Evolutionary conservation across 768 basidiomycete species (phyloP), one percentile per base, ranked within the genome.

Genomic region (Trametes meyenii): DNA sequence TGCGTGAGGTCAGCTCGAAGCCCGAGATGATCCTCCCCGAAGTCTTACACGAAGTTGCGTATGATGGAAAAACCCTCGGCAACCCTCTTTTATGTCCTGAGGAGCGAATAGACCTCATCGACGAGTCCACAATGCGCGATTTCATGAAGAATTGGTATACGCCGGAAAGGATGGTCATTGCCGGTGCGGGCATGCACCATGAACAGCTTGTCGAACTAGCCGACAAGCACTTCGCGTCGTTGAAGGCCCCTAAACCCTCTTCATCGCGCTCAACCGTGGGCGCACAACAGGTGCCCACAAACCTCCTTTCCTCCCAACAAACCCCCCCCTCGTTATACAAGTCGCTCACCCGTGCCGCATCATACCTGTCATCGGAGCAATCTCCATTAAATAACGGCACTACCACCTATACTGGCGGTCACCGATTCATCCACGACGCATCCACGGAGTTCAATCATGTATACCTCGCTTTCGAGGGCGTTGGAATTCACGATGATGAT

Each of bases 11-110:
- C 61, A 83, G 75, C 67, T 79, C 83, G 44, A 98, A 98, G 73
- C 94, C 96, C 0, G 96, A 98, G 67, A 88, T 94, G 82, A 87
- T 96, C 60, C 79, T 99, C 14, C 95, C 96, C 2, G 96, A 99
- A 69, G 74, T 95, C 5, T 76, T 98, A 19, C 96, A 98, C 70
- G 79, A 83, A 44, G 87, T 96, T 57, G 97, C 96, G 0, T 98
- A 92, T 70, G 79, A 83, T 60, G 75, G 79, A 54, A 81, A 81
- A 53, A 92, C 88, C 0, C 81, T 98, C 2, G 97, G 97, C n/a
- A 97, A 96, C 73, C 85, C 94, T 0, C 75, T 96, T 24, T 77
- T 98, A 6, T 97, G 96, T 71, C 92, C 93, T 0, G 89, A 91
- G 62, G 89, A 96, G 21, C 85, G 90, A 43, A 84, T 97, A 69